These are phyloP conservation scores for Lithospermum erythrorhizon DNA, from an alignment of 257 asterid species.

Conservation along the genomic window DNA sequence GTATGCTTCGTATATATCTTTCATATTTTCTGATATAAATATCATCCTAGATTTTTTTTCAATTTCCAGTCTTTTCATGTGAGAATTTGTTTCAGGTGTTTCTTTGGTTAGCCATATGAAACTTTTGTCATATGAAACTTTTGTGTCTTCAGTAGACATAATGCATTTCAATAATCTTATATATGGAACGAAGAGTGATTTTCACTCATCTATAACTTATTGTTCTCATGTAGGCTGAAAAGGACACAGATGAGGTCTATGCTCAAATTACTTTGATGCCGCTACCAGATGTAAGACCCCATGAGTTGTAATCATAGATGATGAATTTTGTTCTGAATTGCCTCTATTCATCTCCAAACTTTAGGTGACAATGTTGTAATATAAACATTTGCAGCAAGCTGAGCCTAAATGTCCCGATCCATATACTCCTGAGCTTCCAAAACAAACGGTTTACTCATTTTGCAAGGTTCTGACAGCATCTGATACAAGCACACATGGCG, in stretches of 20 bases:
- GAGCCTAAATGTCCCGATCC: conserved; percentile 28
- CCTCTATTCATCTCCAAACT: neutral
- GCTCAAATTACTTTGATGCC: conserved; percentile 42
- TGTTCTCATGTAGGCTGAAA: conserved; percentile 31
- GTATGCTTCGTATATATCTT: conserved; percentile 30
- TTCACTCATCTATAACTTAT: neutral
- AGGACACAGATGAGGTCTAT: conserved; percentile 42
- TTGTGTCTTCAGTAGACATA: neutral
- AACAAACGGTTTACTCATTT: conserved; percentile 27
- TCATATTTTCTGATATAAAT: neutral
- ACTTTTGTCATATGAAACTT: neutral
- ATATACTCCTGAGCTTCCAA: conserved; percentile 12
- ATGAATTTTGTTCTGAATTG: neutral
- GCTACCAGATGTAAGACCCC: conserved; percentile 27
- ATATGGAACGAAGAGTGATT: neutral
- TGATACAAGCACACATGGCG: conserved; percentile 52
- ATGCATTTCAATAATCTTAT: neutral
- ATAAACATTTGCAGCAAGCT: conserved; percentile 19
- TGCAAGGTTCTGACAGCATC: conserved; percentile 48
- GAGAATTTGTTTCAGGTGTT: neutral
- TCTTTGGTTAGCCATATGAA: neutral
- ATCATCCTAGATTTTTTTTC: neutral
- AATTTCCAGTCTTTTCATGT: neutral
- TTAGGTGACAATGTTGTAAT: neutral
- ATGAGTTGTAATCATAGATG: neutral